Percentiles rank a stretch among this genome's conserved stretches.
Evolutionary conservation across 306 rosid species (phyloP).

Genomic region (Acmispon strigosus): DNA sequence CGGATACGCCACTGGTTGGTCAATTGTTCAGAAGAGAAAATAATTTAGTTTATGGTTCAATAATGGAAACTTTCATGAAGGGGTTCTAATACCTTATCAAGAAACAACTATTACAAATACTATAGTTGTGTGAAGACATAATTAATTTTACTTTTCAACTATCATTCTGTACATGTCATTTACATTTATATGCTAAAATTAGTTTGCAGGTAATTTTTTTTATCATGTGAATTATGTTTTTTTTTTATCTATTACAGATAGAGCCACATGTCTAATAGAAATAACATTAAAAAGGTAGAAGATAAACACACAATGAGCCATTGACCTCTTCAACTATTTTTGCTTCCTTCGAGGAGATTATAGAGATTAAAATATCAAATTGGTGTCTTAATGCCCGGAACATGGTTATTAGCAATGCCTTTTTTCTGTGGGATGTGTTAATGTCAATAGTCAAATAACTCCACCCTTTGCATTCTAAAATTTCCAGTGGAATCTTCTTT

Average conservation of each 20-base stretch:
- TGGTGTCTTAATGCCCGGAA: slow-evolving; percentile 7
- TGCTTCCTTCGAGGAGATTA: slow-evolving; percentile 14
- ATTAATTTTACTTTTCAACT: too few relatives aligned
- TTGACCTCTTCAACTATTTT: slow-evolving; percentile 45
- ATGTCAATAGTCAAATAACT: slow-evolving; percentile 28
- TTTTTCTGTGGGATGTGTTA: slow-evolving; percentile 27
- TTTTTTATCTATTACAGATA: too few relatives aligned
- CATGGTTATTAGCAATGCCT: slow-evolving; percentile 9
- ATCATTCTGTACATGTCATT: too few relatives aligned
- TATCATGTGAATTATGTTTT: too few relatives aligned
- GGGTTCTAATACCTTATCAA: too few relatives aligned
- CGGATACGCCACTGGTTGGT: slow-evolving; percentile 13
- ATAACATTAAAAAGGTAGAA: neutral
- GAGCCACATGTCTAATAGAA: neutral
- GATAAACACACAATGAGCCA: neutral
- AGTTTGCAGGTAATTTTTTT: too few relatives aligned
- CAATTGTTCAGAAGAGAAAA: slow-evolving; percentile 13
- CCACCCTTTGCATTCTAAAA: neutral
- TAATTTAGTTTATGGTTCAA: slow-evolving; percentile 4
- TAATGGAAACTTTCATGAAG: too few relatives aligned
- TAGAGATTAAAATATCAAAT: neutral
- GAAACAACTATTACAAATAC: too few relatives aligned
- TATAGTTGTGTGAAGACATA: too few relatives aligned
- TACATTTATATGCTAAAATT: too few relatives aligned
- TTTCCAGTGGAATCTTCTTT: neutral